Evolutionary conservation across 2,329 filamentous ascomycete species (phyloP).

Genomic region (Colletotrichum lini): DNA sequence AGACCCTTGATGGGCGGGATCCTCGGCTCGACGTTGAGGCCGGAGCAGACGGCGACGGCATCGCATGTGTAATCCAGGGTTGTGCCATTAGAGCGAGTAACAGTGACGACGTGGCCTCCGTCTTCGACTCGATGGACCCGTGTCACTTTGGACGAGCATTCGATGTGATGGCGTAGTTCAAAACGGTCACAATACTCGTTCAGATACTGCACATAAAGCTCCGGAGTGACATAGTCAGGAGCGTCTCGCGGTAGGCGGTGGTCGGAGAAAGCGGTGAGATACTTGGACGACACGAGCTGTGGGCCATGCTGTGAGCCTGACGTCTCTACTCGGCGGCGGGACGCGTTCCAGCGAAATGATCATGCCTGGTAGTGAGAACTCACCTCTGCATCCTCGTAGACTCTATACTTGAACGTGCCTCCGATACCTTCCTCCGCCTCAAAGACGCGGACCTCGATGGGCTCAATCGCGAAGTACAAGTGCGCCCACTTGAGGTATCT

Average conservation of each 20-base stretch:
- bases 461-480: slow-evolving; percentile 53
- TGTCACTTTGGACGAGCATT: slow-evolving; percentile 52
- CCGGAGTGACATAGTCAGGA: slow-evolving; percentile 61
- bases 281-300: slow-evolving; percentile 62
- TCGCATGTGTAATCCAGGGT: slow-evolving; percentile 52
- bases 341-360: not conserved
- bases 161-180: slow-evolving; percentile 55
- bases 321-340: not conserved
- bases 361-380: not conserved
- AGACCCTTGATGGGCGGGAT: slow-evolving; percentile 58
- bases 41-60: slow-evolving; percentile 62
- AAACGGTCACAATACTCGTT: slow-evolving; percentile 57
- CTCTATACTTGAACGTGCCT: slow-evolving; percentile 63
- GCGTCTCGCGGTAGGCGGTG: slow-evolving; percentile 58
- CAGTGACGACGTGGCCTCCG: slow-evolving; percentile 28
- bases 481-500: slow-evolving; percentile 59
- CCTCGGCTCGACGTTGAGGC: slow-evolving; percentile 58
- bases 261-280: slow-evolving; percentile 66
- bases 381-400: slow-evolving; percentile 63
- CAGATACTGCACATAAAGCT: slow-evolving; percentile 60
- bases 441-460: slow-evolving; percentile 60
- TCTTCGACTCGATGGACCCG: slow-evolving; percentile 42
- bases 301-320: slow-evolving; percentile 4
- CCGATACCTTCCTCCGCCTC: slow-evolving; percentile 61
- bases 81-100: slow-evolving; percentile 1